Evolutionary conservation across 768 basidiomycete species (phyloP).

Genomic region (Psilocybe cyanescens): DNA sequence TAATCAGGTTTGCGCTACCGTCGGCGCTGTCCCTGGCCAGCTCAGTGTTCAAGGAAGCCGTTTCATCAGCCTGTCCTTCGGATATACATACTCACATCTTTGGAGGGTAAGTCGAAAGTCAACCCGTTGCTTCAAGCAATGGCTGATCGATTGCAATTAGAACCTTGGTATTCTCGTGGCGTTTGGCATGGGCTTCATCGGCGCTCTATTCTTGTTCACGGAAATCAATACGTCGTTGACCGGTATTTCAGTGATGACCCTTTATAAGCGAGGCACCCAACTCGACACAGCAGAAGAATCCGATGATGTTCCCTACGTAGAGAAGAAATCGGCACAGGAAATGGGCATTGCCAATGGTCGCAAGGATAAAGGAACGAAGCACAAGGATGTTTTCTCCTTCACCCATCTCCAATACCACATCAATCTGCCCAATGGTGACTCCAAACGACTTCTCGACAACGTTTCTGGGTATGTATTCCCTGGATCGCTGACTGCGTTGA

Average conservation of each 20-base stretch:
- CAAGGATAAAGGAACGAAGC: not conserved
- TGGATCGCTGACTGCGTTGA: slow-evolving; percentile 77
- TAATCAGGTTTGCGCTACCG: slow-evolving; percentile 78
- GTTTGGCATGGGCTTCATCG: slow-evolving; percentile 64
- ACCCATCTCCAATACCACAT: slow-evolving; percentile 71
- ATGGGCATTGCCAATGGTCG: slow-evolving; percentile 33
- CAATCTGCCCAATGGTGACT: slow-evolving; percentile 45
- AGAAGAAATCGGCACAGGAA: slow-evolving; percentile 21
- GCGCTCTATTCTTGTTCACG: slow-evolving; percentile 57
- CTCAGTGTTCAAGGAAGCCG: slow-evolving; percentile 58
- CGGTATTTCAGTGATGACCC: slow-evolving; percentile 41
- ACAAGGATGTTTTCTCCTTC: slow-evolving; percentile 76
- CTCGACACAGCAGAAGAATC: slow-evolving; percentile 23
- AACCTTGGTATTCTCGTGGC: slow-evolving; percentile 71
- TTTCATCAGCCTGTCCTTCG: slow-evolving; percentile 53
- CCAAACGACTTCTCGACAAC: slow-evolving; percentile 60
- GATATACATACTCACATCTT: slow-evolving; percentile 38
- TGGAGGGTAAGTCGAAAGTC: slow-evolving; percentile 41
- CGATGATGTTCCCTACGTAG: slow-evolving; percentile 28
- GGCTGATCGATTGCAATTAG: slow-evolving; percentile 29
- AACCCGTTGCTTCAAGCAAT: not conserved
- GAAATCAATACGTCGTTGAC: slow-evolving; percentile 49
- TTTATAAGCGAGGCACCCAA: slow-evolving; percentile 67
- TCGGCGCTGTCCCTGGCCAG: slow-evolving; percentile 65
- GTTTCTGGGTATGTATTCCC: slow-evolving; percentile 84